phyloP scores from a whole-genome alignment of 352 stramenopile genomes.

The Phytophthora aleatoria region DNA sequence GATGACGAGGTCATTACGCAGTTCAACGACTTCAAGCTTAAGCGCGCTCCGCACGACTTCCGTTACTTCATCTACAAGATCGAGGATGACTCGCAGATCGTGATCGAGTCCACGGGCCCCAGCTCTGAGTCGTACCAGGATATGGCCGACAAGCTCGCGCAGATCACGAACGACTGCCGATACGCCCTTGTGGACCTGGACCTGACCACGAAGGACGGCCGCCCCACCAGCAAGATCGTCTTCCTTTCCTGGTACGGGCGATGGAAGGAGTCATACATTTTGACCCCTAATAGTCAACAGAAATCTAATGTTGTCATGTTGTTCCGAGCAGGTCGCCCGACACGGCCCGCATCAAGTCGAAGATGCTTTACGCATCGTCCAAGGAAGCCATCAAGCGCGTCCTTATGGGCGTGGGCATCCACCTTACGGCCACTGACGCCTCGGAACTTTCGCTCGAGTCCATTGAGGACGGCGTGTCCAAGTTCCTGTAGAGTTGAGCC shows the following conservation, averaged over 20 bases:
- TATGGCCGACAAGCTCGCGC: conserved; percentile 80
- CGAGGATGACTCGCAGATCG: conserved; percentile 92
- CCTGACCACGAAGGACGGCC: conserved; percentile 89
- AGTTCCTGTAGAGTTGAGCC: conserved; percentile 79
- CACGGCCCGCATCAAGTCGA: conserved; percentile 91
- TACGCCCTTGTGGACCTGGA: conserved; percentile 92
- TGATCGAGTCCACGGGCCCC: conserved; percentile 89
- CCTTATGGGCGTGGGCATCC: conserved; percentile 94
- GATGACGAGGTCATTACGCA: conserved; percentile 92
- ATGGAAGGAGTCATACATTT: background rate
- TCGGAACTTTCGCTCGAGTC: conserved; percentile 85
- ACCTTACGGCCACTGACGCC: conserved; percentile 94
- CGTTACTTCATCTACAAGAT: conserved; percentile 98
- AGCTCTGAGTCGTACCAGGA: conserved; percentile 87
- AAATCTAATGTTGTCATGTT: conserved; percentile 1
- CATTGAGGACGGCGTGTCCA: conserved; percentile 83
- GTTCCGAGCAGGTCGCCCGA: conserved; percentile 85
- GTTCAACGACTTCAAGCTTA: conserved; percentile 97
- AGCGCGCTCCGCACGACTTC: conserved; percentile 91
- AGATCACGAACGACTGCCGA: conserved; percentile 82
- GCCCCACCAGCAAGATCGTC: conserved; percentile 90
- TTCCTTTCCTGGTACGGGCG: conserved; percentile 88
- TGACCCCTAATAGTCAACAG: too few relatives aligned
- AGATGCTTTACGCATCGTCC: conserved; percentile 96
- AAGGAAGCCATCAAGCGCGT: conserved; percentile 95